phyloP scores from a whole-genome alignment of 2,329 filamentous ascomycete genomes.

The Botrytis porri region DNA sequence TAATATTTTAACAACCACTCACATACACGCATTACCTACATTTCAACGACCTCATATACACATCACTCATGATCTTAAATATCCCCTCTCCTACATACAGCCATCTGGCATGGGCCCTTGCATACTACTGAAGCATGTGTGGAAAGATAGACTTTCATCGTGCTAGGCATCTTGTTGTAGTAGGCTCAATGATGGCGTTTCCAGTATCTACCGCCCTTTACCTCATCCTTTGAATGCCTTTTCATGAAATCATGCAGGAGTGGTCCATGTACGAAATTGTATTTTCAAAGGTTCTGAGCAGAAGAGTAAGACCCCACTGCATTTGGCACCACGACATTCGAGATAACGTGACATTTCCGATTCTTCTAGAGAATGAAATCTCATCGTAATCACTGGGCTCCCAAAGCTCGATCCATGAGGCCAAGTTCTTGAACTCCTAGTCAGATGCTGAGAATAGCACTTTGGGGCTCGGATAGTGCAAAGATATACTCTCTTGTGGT shows the following conservation, averaged over 20 bases:
- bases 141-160: constrained; percentile 40
- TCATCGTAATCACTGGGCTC: neutral
- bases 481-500: neutral
- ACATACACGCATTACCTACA: neutral
- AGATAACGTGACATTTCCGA: neutral
- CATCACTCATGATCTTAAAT: neutral
- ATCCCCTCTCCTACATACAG: neutral
- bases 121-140: constrained; percentile 39
- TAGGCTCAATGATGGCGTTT: neutral
- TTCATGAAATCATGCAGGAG: neutral
- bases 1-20: neutral
- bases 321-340: neutral
- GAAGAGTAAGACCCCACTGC: neutral
- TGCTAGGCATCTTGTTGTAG: neutral
- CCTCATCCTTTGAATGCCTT: neutral
- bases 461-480: neutral
- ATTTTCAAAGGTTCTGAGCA: neutral
- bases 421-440: neutral
- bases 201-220: neutral
- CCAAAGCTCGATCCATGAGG: neutral
- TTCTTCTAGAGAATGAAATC: no score
- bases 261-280: neutral
- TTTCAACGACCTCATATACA: neutral
- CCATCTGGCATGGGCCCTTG: neutral
- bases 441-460: neutral